Evolutionary conservation across 305 asterid genomes (phyloP).

Genomic region (Fraxinus greggii): DNA sequence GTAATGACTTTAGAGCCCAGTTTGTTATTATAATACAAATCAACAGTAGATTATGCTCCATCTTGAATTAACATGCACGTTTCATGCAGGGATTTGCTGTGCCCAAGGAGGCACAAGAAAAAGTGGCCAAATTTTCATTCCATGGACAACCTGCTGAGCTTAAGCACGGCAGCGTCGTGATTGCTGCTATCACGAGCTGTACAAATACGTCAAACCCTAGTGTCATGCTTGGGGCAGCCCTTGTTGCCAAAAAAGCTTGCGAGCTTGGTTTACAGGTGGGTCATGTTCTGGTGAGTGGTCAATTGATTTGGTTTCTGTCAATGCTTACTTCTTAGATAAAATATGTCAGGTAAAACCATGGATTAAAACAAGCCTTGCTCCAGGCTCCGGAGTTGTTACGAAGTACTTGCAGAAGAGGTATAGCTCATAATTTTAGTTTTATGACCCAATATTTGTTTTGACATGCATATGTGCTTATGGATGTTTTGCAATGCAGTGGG

Average conservation of each 20-base stretch:
- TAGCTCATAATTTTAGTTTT: constrained; percentile 15
- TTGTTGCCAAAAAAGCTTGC: constrained; percentile 85
- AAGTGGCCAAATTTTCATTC: constrained; percentile 78
- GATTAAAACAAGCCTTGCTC: constrained; percentile 96
- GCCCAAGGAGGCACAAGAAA: constrained; percentile 81
- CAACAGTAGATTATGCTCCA: background rate
- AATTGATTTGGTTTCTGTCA: constrained; percentile 9
- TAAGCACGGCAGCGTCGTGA: constrained; percentile 91
- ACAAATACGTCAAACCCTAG: constrained; percentile 97
- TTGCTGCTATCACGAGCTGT: constrained; percentile 96
- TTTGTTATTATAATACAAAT: background rate
- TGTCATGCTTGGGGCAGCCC: constrained; percentile 97
- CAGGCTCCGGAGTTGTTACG: constrained; percentile 94
- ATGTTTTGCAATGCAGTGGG: constrained; percentile 50
- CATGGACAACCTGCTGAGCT: constrained; percentile 89
- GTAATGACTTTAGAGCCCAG: background rate
- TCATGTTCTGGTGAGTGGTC: constrained; percentile 8
- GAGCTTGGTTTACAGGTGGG: constrained; percentile 84
- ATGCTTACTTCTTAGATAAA: constrained; percentile 19
- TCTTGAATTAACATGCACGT: background rate
- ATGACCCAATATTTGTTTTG: background rate
- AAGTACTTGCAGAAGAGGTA: constrained; percentile 84
- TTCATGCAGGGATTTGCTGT: constrained; percentile 77
- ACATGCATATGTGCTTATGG: background rate
- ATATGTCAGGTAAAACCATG: constrained; percentile 85